Percentiles rank a stretch among this genome's conserved stretches.
Conservation (phyloP, 352 stramenopile species). For the Phytopythium chamaehyphon region DNA sequence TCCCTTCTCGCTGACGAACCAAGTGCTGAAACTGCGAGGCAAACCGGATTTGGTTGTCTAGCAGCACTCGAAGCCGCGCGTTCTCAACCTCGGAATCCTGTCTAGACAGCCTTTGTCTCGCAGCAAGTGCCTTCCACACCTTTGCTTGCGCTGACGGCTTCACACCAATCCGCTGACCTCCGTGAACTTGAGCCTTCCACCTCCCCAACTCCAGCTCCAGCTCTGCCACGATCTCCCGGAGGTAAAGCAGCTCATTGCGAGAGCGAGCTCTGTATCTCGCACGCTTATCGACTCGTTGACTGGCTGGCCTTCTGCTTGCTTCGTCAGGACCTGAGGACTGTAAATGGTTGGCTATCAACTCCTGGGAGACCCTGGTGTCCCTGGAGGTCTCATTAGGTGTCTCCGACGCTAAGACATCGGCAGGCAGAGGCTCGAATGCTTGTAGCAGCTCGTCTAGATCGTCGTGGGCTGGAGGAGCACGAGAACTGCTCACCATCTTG, state of each 20-base stretch:
- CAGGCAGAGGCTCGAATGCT: slow-evolving; percentile 1
- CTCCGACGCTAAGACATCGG: background rate
- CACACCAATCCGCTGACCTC: background rate
- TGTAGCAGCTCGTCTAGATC: background rate
- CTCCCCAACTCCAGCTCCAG: slow-evolving; percentile 5
- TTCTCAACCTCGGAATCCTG: slow-evolving; percentile 2
- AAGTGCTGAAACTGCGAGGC: background rate
- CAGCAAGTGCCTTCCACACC: slow-evolving; percentile 1
- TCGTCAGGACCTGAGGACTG: no score
- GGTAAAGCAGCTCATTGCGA: slow-evolving; percentile 5
- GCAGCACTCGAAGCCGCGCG: background rate
- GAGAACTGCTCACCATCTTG: background rate
- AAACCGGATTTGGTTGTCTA: slow-evolving; percentile 2
- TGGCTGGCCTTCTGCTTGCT: no score
- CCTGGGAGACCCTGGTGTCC: no score
- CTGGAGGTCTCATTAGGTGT: no score
- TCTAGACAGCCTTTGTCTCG: background rate
- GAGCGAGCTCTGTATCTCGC: slow-evolving; percentile 2
- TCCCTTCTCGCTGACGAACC: background rate
- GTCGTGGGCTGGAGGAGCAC: background rate
- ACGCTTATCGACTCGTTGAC: background rate
- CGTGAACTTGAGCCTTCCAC: background rate
- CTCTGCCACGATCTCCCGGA: slow-evolving; percentile 2
- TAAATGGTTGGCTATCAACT: no score
- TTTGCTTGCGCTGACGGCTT: background rate